These are phyloP conservation scores for Saccharomycopsis malanga DNA, from an alignment of 805 yeast species.

Conservation along the genomic window DNA sequence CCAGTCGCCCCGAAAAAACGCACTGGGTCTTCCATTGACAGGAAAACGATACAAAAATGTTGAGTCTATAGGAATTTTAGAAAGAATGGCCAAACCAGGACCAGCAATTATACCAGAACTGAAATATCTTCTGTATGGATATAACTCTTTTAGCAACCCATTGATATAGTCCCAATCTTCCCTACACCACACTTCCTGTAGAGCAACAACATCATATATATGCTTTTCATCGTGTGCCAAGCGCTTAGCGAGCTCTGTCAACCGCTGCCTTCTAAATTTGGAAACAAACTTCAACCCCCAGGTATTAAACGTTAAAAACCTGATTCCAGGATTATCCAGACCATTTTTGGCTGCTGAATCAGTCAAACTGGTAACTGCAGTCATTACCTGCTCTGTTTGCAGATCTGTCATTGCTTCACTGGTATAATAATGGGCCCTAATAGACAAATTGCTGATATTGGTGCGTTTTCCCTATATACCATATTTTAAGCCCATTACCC, in stretches of 20 bases:
- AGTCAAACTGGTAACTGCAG: too few species aligned
- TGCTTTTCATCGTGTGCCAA: conserved; percentile 37
- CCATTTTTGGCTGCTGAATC: too few species aligned
- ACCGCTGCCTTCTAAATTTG: conserved; percentile 55
- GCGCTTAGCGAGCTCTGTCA: conserved; percentile 65
- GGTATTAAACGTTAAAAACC: conserved; percentile 62
- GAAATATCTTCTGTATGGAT: conserved; percentile 64
- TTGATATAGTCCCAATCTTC: conserved; percentile 72
- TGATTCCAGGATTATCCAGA: conserved; percentile 30
- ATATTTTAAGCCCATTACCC: too few species aligned
- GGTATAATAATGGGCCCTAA: too few species aligned
- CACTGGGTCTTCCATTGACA: conserved; percentile 89
- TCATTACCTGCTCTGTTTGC: too few species aligned
- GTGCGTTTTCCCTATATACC: too few species aligned
- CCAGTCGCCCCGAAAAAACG: conserved; percentile 95
- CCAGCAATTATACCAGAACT: conserved; percentile 84
- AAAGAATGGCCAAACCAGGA: conserved; percentile 83
- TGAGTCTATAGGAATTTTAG: conserved; percentile 74
- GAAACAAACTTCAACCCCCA: conserved; percentile 91
- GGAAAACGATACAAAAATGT: conserved; percentile 82
- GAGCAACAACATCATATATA: conserved; percentile 74
- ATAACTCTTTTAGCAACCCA: conserved; percentile 35
- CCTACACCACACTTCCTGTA: conserved; percentile 93
- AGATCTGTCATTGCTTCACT: too few species aligned
- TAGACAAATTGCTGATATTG: too few species aligned